A percentile compares a stretch with the other conserved stretches of the same genome.
Evolutionary conservation across 345 rosid genomes (phyloP).

Genomic region (Linum lewisii): DNA sequence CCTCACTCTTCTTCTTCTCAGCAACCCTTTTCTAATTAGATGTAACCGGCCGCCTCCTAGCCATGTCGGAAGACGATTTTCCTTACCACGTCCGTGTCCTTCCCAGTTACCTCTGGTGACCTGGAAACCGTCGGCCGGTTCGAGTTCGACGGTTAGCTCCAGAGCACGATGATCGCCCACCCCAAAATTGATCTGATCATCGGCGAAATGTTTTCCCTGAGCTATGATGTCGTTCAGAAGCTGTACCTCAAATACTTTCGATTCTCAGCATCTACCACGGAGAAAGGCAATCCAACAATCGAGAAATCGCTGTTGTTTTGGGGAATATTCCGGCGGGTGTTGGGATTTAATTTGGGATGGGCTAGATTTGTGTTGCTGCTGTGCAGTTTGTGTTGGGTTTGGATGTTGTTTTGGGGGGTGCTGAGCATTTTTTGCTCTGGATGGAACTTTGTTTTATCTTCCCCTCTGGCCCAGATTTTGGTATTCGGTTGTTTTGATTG

Average conservation of each 20-base stretch:
- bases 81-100: conserved; percentile 68
- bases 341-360: no score
- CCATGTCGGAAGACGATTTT: conserved; percentile 86
- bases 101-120: conserved; percentile 47
- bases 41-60: no score
- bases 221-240: conserved; percentile 70
- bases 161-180: conserved; percentile 85
- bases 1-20: no score
- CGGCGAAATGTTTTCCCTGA: conserved; percentile 56
- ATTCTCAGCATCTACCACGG: conserved; percentile 20
- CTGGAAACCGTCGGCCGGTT: conserved; percentile 56
- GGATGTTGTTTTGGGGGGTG: no score
- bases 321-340: no score
- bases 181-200: conserved; percentile 62
- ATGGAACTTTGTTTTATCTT: no score
- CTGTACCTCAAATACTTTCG: conserved; percentile 71
- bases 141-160: conserved; percentile 45
- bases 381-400: no score
- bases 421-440: no score
- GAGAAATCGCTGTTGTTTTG: conserved; percentile 48
- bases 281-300: conserved; percentile 29
- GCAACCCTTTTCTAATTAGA: no score
- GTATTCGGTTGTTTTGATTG: no score
- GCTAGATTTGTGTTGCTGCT: no score
- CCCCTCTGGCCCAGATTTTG: no score